A percentile compares a stretch with the other conserved stretches of the same genome.
phyloP scores from a whole-genome alignment of 148 eudicot species.

The Camellia sinensis region DNA sequence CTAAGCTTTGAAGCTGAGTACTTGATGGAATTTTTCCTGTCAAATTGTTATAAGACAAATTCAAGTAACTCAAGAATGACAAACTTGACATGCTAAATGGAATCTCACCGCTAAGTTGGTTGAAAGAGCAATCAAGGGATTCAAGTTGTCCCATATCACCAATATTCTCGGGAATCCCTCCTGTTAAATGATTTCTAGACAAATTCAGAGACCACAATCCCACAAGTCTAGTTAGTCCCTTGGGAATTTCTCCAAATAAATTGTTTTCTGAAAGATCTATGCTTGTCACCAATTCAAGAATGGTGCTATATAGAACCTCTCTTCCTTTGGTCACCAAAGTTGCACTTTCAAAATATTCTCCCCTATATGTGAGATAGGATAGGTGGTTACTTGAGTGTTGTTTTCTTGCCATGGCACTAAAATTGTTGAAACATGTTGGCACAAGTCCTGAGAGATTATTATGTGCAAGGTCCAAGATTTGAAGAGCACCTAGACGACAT shows the following conservation, averaged over 20 bases:
- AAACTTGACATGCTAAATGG: background rate
- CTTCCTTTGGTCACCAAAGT: conserved; percentile 7
- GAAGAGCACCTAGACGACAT: background rate
- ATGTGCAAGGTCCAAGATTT: conserved; percentile 9
- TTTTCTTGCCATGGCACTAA: conserved; percentile 13
- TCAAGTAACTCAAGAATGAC: background rate
- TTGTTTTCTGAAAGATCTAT: background rate
- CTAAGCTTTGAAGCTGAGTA: background rate
- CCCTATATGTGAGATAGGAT: no score
- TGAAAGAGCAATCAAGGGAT: background rate
- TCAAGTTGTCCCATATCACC: background rate
- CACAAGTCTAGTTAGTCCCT: background rate
- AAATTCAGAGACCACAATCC: background rate
- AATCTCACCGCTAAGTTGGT: conserved; percentile 7
- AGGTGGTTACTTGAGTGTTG: background rate
- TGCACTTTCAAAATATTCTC: background rate
- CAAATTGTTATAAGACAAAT: background rate
- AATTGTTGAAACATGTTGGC: background rate
- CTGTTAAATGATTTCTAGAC: background rate
- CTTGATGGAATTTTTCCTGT: conserved; percentile 1
- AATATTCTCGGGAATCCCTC: background rate
- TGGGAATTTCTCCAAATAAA: background rate
- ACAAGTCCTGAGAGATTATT: background rate
- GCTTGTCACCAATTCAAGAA: background rate
- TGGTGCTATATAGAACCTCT: background rate